These are phyloP conservation scores for Yueomyces sp. DNA, from an alignment of 805 yeast species.

Conservation along the genomic window DNA sequence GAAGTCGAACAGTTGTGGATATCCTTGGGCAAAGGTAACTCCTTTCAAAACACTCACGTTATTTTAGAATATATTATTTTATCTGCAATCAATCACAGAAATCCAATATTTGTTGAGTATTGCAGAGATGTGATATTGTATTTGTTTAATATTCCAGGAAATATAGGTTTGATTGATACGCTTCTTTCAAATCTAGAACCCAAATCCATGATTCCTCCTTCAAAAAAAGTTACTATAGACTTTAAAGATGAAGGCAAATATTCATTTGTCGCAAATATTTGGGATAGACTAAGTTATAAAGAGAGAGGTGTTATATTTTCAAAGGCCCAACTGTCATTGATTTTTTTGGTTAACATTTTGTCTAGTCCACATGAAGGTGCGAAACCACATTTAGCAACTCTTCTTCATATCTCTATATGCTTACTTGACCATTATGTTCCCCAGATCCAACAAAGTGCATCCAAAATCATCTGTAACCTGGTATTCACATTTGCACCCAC, in stretches of 20 bases:
- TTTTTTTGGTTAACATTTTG: conserved; percentile 71
- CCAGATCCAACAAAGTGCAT: conserved; percentile 75
- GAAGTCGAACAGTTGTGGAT: conserved; percentile 95
- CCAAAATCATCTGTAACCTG: conserved; percentile 57
- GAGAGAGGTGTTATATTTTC: conserved; percentile 71
- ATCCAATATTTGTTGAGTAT: conserved; percentile 60
- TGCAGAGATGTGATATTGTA: conserved; percentile 75
- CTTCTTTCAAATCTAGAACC: conserved; percentile 67
- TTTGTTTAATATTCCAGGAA: conserved; percentile 41
- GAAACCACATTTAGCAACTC: conserved; percentile 46
- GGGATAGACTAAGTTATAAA: conserved; percentile 38
- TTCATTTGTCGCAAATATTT: conserved; percentile 69
- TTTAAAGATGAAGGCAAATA: conserved; percentile 29
- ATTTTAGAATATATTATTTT: conserved; percentile 58
- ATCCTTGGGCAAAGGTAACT: conserved; percentile 70
- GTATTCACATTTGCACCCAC: conserved; percentile 48
- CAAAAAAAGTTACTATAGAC: conserved; percentile 26
- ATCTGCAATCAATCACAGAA: conserved; percentile 56
- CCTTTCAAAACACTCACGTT: conserved; percentile 52
- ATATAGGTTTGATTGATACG: conserved; percentile 41
- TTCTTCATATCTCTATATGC: conserved; percentile 69
- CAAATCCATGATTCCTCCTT: conserved; percentile 74
- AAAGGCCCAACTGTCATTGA: conserved; percentile 72
- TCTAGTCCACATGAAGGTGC: conserved; percentile 53
- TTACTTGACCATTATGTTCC: conserved; percentile 79